phyloP scores from a whole-genome alignment of 371 early-diverging fungal genomes.

The Blakeslea trispora region DNA sequence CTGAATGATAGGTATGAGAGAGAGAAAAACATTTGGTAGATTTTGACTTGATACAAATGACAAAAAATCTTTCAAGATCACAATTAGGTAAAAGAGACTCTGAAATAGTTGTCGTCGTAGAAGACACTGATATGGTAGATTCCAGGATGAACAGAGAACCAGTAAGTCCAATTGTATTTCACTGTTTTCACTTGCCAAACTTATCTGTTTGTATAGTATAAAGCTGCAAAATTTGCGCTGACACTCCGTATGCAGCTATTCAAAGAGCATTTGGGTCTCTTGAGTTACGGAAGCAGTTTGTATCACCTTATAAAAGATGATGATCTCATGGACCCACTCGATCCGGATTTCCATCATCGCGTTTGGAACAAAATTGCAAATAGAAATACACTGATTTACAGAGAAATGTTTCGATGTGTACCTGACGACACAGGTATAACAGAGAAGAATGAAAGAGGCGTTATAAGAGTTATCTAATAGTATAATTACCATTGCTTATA shows the following conservation, averaged over 20 bases:
- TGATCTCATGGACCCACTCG: conserved; percentile 73
- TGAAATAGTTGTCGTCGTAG: conserved; percentile 83
- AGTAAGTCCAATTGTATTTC: conserved; percentile 32
- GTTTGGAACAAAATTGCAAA: conserved; percentile 70
- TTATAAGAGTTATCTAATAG: background rate
- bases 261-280: conserved; percentile 82
- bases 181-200: background rate
- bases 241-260: conserved; percentile 74
- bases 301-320: conserved; percentile 22
- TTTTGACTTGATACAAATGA: background rate
- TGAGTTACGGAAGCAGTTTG: conserved; percentile 19
- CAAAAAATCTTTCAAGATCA: conserved; percentile 53
- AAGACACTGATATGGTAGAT: conserved; percentile 71
- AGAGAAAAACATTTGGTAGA: conserved; percentile 1
- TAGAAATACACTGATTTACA: conserved; percentile 69
- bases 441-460: background rate
- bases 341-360: conserved; percentile 58
- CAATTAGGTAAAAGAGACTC: conserved; percentile 91
- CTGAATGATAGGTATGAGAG: conserved; percentile 45
- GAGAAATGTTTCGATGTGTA: conserved; percentile 79
- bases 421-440: conserved; percentile 76
- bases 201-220: conserved; percentile 39
- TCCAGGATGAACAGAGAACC: conserved; percentile 71
- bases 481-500: background rate
- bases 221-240: conserved; percentile 72